Percentiles rank a stretch among this genome's conserved stretches.
Evolutionary conservation across 208 protist genomes (phyloP).

Genomic region (Perkinsela sp.): DNA sequence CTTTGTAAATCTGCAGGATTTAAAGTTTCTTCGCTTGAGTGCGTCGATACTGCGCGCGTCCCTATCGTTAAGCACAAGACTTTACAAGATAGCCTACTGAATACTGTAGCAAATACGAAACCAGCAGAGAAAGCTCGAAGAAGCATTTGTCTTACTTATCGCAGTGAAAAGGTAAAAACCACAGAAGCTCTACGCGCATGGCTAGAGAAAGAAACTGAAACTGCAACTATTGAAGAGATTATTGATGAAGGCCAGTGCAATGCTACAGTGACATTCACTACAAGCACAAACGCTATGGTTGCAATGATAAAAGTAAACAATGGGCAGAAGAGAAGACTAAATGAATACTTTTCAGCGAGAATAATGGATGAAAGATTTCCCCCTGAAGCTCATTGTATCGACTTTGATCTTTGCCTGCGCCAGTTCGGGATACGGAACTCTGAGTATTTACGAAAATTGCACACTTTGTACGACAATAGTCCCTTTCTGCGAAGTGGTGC

Average conservation of each 20-base stretch:
- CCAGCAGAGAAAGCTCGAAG: not conserved
- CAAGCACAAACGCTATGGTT: not conserved
- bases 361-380: not conserved
- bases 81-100: constrained; percentile 2
- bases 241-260: not conserved
- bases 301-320: not conserved
- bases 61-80: constrained; percentile 65
- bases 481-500: constrained; percentile 41
- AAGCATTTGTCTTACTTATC: not conserved
- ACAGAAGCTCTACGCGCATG: not conserved
- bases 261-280: not conserved
- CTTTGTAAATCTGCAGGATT: constrained; percentile 43
- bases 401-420: constrained; percentile 61
- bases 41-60: constrained; percentile 43
- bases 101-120: not conserved
- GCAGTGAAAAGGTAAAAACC: not conserved
- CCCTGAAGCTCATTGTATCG: constrained; percentile 11
- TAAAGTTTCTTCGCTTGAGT: constrained; percentile 40
- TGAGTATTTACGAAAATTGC: constrained; percentile 33
- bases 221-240: not conserved
- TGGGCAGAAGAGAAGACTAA: not conserved
- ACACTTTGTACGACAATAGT: constrained; percentile 13
- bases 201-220: not conserved
- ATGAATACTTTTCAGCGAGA: not conserved
- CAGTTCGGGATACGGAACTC: constrained; percentile 63